Evolutionary conservation across 1,284 basidiomycete genomes (phyloP), one percentile per base, ranked within the genome.

Genomic region (Apiotrichum domesticum): DNA sequence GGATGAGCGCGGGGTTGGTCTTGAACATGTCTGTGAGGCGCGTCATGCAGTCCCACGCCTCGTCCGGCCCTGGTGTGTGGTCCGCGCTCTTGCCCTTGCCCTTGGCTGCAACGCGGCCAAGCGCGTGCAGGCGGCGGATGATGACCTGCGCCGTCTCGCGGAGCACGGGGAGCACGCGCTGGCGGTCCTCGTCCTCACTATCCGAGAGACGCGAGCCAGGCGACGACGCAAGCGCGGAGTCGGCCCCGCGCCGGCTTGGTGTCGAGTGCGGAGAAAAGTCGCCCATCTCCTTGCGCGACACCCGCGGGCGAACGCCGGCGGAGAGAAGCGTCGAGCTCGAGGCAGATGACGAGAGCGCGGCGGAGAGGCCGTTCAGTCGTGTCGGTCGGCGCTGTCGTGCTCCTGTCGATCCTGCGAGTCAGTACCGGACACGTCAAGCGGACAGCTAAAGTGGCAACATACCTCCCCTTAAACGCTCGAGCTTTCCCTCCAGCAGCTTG

Each of bases 1-100:
- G 88, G 50, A 85, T 80, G 21, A 95, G 85, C 6, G 87, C 84
- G 35, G 90, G 75, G 64, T 85, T 86, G 33, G 84, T 81, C 66
- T 86, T 85, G n/a, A 96, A 77, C 46, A 88, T 80, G 34, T 78
- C 80, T 32, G 85, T 85, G 2, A 96, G 77, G 57, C 82, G 82
- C 4, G 81, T 80, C 82, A 93, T 85, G 44, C 61, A 51, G 29
- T 70, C 68, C 62, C 66, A 66, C 15, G 61, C 56, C 50, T 66
- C 66, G 54, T 73, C 68, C 32, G 57, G 48, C 32, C 50, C 50
- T 6, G 21, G 8, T 6, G 33, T 6, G 15, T 6, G 6, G 13
- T 49, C 29, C 14, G 55, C 42, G 10, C 68, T 69, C n/a, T 49
- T 43, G n/a, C 57, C 58, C 55, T 64, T 65, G 13, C 61, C 64